phyloP scores from a whole-genome alignment of 2,329 filamentous ascomycete genomes.

The Aquanectria penicillioides region DNA sequence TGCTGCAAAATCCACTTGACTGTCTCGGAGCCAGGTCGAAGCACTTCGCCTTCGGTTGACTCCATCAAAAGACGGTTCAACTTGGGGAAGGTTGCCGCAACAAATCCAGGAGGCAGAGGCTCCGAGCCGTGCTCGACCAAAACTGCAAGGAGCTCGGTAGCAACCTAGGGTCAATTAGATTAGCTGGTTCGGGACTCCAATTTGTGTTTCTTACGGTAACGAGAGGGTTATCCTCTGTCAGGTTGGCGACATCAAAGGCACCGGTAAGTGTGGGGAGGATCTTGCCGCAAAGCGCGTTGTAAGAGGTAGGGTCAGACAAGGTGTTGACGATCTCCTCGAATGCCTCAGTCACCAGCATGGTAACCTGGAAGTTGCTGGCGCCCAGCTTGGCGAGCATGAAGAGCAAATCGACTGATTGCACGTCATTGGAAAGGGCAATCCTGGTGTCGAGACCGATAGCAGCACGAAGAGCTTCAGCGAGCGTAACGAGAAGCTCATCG shows the following conservation, averaged over 20 bases:
- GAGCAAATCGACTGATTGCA: conserved; percentile 81
- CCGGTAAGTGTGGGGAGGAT: conserved; percentile 88
- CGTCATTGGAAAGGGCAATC: conserved; percentile 76
- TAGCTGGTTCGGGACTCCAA: neutral
- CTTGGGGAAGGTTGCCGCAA: conserved; percentile 87
- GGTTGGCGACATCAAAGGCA: conserved; percentile 86
- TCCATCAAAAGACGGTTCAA: conserved; percentile 83
- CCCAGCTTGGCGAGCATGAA: conserved; percentile 91
- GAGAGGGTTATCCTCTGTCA: conserved; percentile 86
- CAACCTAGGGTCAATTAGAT: conserved; percentile 62
- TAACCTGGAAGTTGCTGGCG: conserved; percentile 90
- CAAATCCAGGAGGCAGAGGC: conserved; percentile 87
- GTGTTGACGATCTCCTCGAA: conserved; percentile 87
- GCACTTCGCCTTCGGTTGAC: conserved; percentile 86
- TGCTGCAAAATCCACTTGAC: conserved; percentile 91
- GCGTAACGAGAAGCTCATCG: conserved; percentile 89
- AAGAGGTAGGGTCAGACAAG: conserved; percentile 75
- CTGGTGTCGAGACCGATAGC: conserved; percentile 82
- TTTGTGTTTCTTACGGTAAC: conserved; percentile 67
- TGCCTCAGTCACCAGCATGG: conserved; percentile 85
- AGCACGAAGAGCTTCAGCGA: conserved; percentile 86
- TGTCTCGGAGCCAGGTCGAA: conserved; percentile 85
- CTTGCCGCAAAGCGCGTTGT: conserved; percentile 82
- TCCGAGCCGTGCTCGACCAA: conserved; percentile 85
- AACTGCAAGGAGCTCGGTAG: conserved; percentile 83